These are phyloP conservation scores for Chenopodium berlandieri DNA, from an alignment of 148 eudicot species.

Conservation along the genomic window DNA sequence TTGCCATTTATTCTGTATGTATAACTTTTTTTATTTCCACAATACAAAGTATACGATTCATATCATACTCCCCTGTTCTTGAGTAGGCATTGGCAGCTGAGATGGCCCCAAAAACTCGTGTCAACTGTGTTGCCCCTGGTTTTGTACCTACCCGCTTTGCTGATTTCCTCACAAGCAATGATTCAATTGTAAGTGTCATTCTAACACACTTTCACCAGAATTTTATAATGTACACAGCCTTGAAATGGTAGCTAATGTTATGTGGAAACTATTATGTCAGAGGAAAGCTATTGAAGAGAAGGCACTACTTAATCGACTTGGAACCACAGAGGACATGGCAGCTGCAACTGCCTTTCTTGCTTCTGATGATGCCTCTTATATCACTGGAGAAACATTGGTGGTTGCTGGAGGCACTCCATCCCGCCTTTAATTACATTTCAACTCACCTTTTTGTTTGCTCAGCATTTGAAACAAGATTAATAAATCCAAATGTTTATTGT, in stretches of 20 bases:
- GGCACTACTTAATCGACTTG: conserved; percentile 68
- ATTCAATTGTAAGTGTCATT: conserved; percentile 46
- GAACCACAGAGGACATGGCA: conserved; percentile 91
- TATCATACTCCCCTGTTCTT: neutral
- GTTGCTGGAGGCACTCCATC: conserved; percentile 86
- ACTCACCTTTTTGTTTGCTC: neutral
- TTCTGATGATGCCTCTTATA: conserved; percentile 87
- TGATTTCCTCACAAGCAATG: conserved; percentile 48
- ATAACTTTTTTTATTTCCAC: neutral
- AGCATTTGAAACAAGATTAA: neutral
- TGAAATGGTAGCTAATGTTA: neutral
- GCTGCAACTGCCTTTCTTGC: conserved; percentile 88
- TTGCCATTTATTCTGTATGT: neutral
- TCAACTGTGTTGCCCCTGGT: conserved; percentile 92
- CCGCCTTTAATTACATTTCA: conserved; percentile 43
- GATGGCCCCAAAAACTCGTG: conserved; percentile 94
- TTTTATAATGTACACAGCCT: neutral
- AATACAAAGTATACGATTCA: neutral
- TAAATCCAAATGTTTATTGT: neutral
- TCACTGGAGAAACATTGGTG: conserved; percentile 86
- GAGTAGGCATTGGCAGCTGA: conserved; percentile 78
- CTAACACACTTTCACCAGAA: neutral
- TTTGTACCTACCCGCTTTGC: conserved; percentile 86
- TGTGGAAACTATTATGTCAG: conserved; percentile 31
- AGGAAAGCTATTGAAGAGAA: conserved; percentile 57